These are phyloP conservation scores for Helicostylum pulchrum DNA, from an alignment of 192 early-diverging fungal species.

Conservation along the genomic window DNA sequence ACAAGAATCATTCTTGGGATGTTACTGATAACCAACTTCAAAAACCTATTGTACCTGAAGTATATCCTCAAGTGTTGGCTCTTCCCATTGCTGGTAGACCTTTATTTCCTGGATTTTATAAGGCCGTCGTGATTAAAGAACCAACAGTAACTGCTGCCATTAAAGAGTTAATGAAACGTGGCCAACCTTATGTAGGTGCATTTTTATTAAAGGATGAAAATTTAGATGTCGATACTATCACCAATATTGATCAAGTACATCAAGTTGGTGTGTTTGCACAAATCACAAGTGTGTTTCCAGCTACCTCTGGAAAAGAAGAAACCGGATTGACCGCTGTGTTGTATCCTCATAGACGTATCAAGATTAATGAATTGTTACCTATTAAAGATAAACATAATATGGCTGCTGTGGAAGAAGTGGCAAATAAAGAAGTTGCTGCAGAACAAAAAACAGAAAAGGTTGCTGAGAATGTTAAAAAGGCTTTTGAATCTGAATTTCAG, in stretches of 20 bases:
- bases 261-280: conserved; percentile 94
- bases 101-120: conserved; percentile 97
- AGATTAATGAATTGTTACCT: conserved; percentile 67
- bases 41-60: conserved; percentile 82
- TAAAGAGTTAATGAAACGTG: conserved; percentile 84
- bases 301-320: conserved; percentile 58
- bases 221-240: conserved; percentile 80
- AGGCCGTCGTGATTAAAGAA: conserved; percentile 95
- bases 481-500: conserved; percentile 3
- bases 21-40: conserved; percentile 65
- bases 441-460: not conserved
- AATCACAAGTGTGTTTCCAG: conserved; percentile 91
- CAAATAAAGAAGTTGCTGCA: not conserved
- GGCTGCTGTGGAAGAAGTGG: conserved; percentile 18
- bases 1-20: conserved; percentile 25
- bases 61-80: conserved; percentile 91
- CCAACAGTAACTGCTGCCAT: conserved; percentile 89
- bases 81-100: conserved; percentile 91
- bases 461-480: not conserved
- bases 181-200: conserved; percentile 96
- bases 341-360: conserved; percentile 92
- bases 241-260: conserved; percentile 74
- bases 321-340: conserved; percentile 88
- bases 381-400: conserved; percentile 25
- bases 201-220: conserved; percentile 93